Evolutionary conservation across 2,329 filamentous ascomycete genomes (phyloP), one percentile per base, ranked within the genome.

Genomic region (Whalleya microplaca): DNA sequence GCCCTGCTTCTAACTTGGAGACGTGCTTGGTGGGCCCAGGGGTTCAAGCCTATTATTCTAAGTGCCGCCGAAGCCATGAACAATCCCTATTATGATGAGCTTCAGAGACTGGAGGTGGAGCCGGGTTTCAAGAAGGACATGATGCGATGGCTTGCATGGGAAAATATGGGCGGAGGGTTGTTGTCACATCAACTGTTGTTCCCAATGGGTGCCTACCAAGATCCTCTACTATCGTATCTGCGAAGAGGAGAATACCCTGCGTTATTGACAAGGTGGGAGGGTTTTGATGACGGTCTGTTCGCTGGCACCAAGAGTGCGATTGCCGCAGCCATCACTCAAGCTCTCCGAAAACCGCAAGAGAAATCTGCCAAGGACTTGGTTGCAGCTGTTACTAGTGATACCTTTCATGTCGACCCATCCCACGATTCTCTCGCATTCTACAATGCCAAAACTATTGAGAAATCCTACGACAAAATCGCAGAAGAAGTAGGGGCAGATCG

Each of bases 1-100:
- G 84, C 88, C 56, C 76, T 98, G 56, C 80, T 98, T 47, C 78
- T 96, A 55, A 89, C 90, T 51, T 98, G 95, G 95, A 84, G 93
- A 58, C 84, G 92, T 45, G 93, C 94, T 2, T 98, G 94, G 92
- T 98, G 92, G 91, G 92, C 93, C 0, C 87, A 96, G 67, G 95
- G 94, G 10, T 97, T 98, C 76, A 86, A 82, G 60, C 94, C 95
- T 0, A 81, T 95, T 7, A 89, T 98, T 41, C 75, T 98, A 53
- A 88, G 90, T 48, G 83, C 86, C 16, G 85, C 84, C 1, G 94
- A 98, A 71, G 92, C 93, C 18, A 89, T 88, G 80, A 87, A 86
- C 68, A 95, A 96, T 69, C 90, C 90, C 1, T 75, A 90, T 19
- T 96, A 94, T 71, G 80, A 86, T 63, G 80, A 87, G 51, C 76